Evolutionary conservation across 306 rosid genomes (phyloP).

Genomic region (Senna tora): DNA sequence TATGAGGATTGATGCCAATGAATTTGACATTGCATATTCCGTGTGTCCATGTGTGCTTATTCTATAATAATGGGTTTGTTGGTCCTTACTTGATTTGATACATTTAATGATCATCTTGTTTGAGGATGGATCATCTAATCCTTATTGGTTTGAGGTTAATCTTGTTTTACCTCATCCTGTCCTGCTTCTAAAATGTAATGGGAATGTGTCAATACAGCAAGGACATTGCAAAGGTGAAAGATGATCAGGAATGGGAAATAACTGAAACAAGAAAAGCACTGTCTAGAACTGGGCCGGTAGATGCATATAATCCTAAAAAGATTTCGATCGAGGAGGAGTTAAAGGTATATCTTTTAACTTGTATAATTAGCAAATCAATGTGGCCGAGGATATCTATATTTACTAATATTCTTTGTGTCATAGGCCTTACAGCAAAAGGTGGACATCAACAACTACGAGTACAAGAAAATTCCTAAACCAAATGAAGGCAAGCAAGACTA

Average conservation of each 20-base stretch:
- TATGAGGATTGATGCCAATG: neutral
- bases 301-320: conserved; percentile 73
- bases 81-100: neutral
- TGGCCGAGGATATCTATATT: conserved; percentile 22
- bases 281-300: conserved; percentile 73
- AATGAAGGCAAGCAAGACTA: conserved; percentile 51
- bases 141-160: conserved; percentile 8
- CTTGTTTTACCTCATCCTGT: neutral
- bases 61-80: neutral
- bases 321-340: conserved; percentile 76
- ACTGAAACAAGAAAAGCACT: conserved; percentile 75
- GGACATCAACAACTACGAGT: conserved; percentile 71
- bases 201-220: conserved; percentile 57
- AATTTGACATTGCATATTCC: neutral
- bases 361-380: conserved; percentile 8
- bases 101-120: neutral
- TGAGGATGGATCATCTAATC: neutral
- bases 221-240: conserved; percentile 84
- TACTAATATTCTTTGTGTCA: conserved; percentile 27
- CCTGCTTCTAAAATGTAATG: conserved; percentile 30
- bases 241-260: conserved; percentile 92
- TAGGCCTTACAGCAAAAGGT: conserved; percentile 75
- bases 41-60: neutral
- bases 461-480: conserved; percentile 76
- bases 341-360: conserved; percentile 51